Evolutionary conservation across 345 rosid genomes (phyloP), one percentile per base, ranked within the genome.

Genomic region (Citrus inodora): DNA sequence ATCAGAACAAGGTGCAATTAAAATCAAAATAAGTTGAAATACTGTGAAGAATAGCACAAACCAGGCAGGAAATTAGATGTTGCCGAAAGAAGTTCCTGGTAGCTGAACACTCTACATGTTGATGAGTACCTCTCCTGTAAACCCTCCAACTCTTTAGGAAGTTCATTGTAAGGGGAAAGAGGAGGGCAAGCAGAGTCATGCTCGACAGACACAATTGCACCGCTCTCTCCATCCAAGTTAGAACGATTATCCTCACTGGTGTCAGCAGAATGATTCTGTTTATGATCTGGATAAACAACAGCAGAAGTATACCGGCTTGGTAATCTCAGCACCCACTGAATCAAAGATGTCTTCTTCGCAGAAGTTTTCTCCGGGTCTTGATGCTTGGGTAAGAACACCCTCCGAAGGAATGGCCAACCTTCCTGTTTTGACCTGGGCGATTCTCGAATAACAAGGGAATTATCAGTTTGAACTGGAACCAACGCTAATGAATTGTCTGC

Each of bases 41-140:
- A 21, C 59, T 70, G 65, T 16, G 17, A 22, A 77, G 56, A 78
- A 19, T 59, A 61, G 58, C 79, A 77, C 85, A 82, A 81, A 94
- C 98, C 95, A 6, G 92, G 89, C 66, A 74, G 77, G 82, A 97
- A 94, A 78, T 87, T 87, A 38, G 87, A 88, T 58, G 98, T 97
- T 2, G 93, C 92, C n/a, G 63, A 75, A 74, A 82, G 58, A 74
- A 97, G 93, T 80, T 97, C 98, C 68, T 89, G 90, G 73, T 92
- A 90, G 74, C 85, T 90, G 83, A 94, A 94, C 79, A 93, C 83
- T 87, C 97, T 88, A 80, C 98, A 94, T 8, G 90, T 87, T 64
- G 98, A 89, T 25, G 94, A 93, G 85, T 86, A 91, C 76, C 78
- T 91, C 69, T 89, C 97, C 73, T 82, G 87, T 73, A 97, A 83